These are phyloP conservation scores for Scutellaria galericulata DNA, from an alignment of 257 asterid genomes.

Conservation along the genomic window DNA sequence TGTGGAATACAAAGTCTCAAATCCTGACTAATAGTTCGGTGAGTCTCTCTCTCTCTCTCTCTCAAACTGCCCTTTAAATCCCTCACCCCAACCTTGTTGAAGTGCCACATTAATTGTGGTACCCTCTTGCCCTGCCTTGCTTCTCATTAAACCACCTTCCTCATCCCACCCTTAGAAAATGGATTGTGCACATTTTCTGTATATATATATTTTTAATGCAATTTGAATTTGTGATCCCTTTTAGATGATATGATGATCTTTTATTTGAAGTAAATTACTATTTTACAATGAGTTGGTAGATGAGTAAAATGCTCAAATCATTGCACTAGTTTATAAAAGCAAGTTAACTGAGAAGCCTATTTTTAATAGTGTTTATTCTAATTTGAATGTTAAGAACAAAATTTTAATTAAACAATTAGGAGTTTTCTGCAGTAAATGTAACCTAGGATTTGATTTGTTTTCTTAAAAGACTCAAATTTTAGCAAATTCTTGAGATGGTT, in stretches of 20 bases:
- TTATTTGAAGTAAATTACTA: background rate
- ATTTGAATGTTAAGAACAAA: background rate
- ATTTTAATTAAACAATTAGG: background rate
- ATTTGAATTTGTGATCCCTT: background rate
- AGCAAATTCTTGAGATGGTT: too few relatives aligned
- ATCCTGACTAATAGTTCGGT: slow-evolving; percentile 83
- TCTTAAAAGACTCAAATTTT: background rate
- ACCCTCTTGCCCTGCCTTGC: background rate
- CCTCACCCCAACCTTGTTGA: background rate
- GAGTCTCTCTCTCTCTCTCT: slow-evolving; percentile 39
- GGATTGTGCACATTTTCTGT: background rate
- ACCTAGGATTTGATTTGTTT: background rate
- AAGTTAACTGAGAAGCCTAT: background rate
- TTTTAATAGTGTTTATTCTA: background rate
- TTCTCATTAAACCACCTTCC: background rate
- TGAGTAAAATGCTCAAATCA: background rate
- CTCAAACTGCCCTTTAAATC: background rate
- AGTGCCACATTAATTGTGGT: background rate
- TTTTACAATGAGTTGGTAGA: background rate
- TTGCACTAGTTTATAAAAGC: background rate
- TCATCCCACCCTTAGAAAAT: background rate
- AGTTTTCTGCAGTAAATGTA: background rate
- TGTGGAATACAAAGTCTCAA: slow-evolving; percentile 73
- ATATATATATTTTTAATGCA: background rate
- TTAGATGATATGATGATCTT: background rate